Conservation (phyloP, 208 protist species). For the Trypanosoma brucei region DNA sequence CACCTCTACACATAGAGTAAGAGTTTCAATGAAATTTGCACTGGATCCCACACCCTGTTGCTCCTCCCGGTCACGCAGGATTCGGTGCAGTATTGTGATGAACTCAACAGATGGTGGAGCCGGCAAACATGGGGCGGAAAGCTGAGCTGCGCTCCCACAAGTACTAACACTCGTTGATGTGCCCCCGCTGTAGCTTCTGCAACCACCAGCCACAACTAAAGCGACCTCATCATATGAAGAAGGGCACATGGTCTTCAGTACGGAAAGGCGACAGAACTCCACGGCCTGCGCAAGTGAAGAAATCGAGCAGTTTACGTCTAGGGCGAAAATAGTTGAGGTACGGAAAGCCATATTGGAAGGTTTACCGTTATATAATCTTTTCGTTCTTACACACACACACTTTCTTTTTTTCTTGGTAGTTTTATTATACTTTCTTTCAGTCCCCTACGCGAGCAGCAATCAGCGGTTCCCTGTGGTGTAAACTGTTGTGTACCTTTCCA, state of each 20-base stretch:
- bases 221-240: slow-evolving; percentile 59
- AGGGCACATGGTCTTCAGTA: slow-evolving; percentile 45
- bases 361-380: not conserved
- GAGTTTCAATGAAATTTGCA: slow-evolving; percentile 75
- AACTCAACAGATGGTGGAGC: no score
- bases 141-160: no score
- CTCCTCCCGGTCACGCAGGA: no score
- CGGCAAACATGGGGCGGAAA: no score
- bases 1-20: slow-evolving; percentile 73
- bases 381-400: no score
- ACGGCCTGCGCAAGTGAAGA: slow-evolving; percentile 22
- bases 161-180: no score
- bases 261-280: slow-evolving; percentile 28
- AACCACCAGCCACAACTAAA: slow-evolving; percentile 58
- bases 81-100: no score
- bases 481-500: no score
- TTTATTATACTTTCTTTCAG: not conserved
- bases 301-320: slow-evolving; percentile 37
- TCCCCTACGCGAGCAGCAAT: not conserved
- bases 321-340: slow-evolving; percentile 34
- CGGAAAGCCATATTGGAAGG: slow-evolving; percentile 1
- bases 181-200: no score
- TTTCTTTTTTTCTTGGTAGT: not conserved
- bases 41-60: no score
- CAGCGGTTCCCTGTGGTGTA: no score